Base-by-base conservation (phyloP, 2,329 filamentous ascomycete genomes). In the Graphilbum sp. region DNA sequence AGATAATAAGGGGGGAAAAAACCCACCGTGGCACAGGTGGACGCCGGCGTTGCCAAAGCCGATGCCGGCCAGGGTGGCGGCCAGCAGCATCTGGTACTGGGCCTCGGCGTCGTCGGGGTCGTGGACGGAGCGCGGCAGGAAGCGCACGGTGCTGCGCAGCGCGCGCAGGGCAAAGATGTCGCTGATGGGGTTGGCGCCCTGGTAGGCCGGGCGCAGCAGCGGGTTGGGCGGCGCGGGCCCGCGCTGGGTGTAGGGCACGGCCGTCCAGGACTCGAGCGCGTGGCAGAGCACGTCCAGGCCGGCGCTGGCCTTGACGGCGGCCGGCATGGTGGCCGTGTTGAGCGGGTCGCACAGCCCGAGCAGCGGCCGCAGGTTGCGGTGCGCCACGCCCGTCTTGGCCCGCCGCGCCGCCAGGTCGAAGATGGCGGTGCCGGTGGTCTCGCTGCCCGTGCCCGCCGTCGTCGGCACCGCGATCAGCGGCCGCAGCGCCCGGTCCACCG, bases 21-120 rank as follows among this genome's bases (percentile, higher is more conserved):
- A 36, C 66, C 37, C 53, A 69, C 69, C 71, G 45, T 75, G 71
- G 46, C 71, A 75, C 33, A 75, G 66, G 61, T 98, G 90, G 3
- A 98, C 90, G 36, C 92, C 90, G 1, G 92, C 92, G 51, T 98
- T 98, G 17, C 92, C 90, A 55, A 98, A 98, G 0, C 90, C 90
- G 3, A 98, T 86, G 34, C 90, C 90, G 0, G 92, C 90, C 2
- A 98, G 34, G 3, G 90, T 98, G 1, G 90, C 82, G 3, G 90
- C 90, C 17, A 98, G 72, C 23, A 98, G 68, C 92, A 98, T 98
- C 58, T 96, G 77, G 24, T 74, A 81, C 58, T 98, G 90, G 0
- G 92, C 92, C 57, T 96, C 90, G 43, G 73, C 67, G 55, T 98
- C 90, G 25, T 94, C 86, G 0, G 88, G 86, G 50, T 96, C 82